These are phyloP conservation scores for Thraustochytrium striatum DNA, from an alignment of 352 stramenopile species.

Conservation along the genomic window DNA sequence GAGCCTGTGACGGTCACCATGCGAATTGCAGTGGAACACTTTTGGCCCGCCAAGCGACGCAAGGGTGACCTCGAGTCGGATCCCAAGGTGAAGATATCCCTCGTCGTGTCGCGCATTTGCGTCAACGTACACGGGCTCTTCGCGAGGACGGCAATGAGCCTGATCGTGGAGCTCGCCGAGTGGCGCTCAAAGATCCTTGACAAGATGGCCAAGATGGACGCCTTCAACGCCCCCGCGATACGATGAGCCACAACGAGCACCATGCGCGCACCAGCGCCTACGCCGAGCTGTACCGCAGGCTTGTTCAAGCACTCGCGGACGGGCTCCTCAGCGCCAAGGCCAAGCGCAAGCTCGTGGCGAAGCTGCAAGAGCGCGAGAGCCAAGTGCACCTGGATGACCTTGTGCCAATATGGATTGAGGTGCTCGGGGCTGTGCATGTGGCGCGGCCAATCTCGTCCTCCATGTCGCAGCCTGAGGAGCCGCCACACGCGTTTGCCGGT, in stretches of 20 bases:
- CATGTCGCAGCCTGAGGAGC: background rate
- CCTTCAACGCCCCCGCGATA: slow-evolving; percentile 29
- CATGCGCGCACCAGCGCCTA: background rate
- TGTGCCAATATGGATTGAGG: slow-evolving; percentile 15
- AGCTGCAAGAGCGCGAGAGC: background rate
- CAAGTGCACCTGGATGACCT: slow-evolving; percentile 39
- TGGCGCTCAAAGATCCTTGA: slow-evolving; percentile 33
- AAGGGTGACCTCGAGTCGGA: background rate
- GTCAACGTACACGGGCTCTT: slow-evolving; percentile 33
- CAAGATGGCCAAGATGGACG: slow-evolving; percentile 42
- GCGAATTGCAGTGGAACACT: background rate
- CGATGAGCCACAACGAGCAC: slow-evolving; percentile 42
- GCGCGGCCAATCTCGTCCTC: background rate
- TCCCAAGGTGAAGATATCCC: background rate
- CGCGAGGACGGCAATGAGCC: background rate
- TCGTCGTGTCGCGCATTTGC: slow-evolving; percentile 12
- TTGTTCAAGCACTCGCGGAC: background rate
- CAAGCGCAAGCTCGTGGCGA: background rate
- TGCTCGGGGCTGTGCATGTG: background rate
- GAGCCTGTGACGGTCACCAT: slow-evolving; percentile 9
- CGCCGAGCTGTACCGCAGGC: background rate
- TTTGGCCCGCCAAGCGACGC: slow-evolving; percentile 6
- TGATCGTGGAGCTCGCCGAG: slow-evolving; percentile 13
- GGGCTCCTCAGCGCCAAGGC: background rate
- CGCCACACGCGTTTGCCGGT: no score